These are phyloP conservation scores for Colletotrichum musicola DNA, from an alignment of 2,329 filamentous ascomycete genomes.

Conservation along the genomic window DNA sequence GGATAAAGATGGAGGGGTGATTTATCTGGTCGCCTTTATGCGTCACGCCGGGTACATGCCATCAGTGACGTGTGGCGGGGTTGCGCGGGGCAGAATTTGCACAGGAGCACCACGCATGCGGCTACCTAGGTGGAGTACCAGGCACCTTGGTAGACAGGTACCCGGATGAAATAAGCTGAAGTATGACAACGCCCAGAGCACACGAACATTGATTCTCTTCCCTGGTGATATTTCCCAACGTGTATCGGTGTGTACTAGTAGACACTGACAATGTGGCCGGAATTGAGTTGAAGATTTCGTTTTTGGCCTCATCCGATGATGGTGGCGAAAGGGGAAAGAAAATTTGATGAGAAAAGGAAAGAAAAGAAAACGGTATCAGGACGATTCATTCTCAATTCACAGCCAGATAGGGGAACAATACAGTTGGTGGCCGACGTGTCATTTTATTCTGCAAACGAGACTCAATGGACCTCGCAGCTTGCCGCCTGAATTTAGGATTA, in stretches of 20 bases:
- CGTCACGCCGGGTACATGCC: conserved; percentile 33
- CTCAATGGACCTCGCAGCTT: neutral
- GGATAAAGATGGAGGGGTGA: no score
- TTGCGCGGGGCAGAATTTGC: conserved; percentile 32
- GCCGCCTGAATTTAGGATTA: conserved; percentile 3
- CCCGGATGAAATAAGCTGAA: no score
- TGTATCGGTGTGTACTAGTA: no score
- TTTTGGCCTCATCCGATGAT: no score
- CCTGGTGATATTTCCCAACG: no score
- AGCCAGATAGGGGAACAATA: neutral
- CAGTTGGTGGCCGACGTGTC: conserved; percentile 1
- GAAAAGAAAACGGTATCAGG: no score
- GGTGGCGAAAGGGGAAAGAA: no score
- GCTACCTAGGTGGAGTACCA: neutral
- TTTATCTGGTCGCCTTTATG: conserved; percentile 18
- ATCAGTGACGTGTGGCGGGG: conserved; percentile 40
- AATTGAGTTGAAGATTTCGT: no score
- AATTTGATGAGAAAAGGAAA: no score
- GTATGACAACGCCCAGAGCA: no score
- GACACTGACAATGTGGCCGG: no score
- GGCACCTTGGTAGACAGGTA: neutral
- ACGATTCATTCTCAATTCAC: neutral
- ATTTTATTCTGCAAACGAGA: conserved; percentile 3
- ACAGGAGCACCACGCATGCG: neutral
- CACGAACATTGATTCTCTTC: neutral